Evolutionary conservation across 2,329 filamentous ascomycete genomes (phyloP).

Genomic region (Fusarium solani-melongenae): DNA sequence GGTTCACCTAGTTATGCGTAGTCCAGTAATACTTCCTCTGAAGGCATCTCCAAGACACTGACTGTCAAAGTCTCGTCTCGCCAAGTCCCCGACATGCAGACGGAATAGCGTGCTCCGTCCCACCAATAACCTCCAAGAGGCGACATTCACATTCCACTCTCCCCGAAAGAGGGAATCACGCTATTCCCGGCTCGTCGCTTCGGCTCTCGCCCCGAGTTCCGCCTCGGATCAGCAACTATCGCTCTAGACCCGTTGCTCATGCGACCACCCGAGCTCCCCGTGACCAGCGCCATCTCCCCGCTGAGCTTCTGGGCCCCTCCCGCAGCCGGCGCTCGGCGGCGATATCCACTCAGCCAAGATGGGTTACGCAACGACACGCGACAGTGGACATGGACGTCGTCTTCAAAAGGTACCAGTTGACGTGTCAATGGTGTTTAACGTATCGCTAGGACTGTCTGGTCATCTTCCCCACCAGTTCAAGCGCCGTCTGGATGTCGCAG

Average conservation of each 20-base stretch:
- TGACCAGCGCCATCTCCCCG: constrained; percentile 24
- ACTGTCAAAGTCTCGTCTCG: not conserved
- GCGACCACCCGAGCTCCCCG: constrained; percentile 32
- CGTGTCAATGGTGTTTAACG: not conserved
- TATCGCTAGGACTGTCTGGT: not conserved
- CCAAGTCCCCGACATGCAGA: constrained; percentile 19
- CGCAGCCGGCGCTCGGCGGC: not conserved
- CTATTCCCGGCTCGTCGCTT: constrained; percentile 24
- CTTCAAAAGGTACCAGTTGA: not conserved
- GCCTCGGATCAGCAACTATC: constrained; percentile 15
- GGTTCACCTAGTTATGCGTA: not conserved
- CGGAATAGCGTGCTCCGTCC: not conserved
- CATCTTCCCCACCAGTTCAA: not conserved
- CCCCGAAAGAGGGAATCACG: not conserved
- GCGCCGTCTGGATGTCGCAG: not conserved
- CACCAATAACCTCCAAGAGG: not conserved
- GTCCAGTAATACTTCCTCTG: not conserved
- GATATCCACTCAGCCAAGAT: not conserved
- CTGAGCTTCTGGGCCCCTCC: not conserved
- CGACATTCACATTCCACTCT: not conserved
- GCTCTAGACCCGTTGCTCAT: constrained; percentile 1
- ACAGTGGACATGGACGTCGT: not conserved
- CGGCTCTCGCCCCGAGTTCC: constrained; percentile 32
- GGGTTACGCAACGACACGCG: not conserved
- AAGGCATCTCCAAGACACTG: not conserved